Evolutionary conservation across 805 yeast genomes (phyloP).

Genomic region (Yamadazyma endophytica): DNA sequence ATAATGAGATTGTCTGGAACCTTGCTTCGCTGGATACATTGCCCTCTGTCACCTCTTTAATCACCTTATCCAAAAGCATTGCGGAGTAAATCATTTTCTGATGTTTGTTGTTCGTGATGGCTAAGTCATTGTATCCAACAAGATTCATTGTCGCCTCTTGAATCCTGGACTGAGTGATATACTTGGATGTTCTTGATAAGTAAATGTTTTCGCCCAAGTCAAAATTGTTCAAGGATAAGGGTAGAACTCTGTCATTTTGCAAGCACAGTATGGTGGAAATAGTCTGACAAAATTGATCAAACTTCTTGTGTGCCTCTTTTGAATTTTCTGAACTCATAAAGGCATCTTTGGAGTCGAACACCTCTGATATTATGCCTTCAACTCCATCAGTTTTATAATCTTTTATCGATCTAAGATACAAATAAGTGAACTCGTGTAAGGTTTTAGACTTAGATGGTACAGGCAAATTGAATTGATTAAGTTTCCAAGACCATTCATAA

Average conservation of each 20-base stretch:
- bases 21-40: constrained; percentile 8
- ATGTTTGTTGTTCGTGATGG: constrained; percentile 29
- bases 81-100: constrained; percentile 54
- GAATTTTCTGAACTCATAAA: constrained; percentile 9
- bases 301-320: constrained; percentile 13
- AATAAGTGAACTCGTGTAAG: constrained; percentile 49
- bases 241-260: too few species aligned
- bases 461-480: constrained; percentile 75
- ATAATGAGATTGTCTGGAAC: constrained; percentile 23
- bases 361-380: constrained; percentile 14
- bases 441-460: constrained; percentile 27
- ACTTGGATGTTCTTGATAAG: neutral
- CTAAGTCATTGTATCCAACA: constrained; percentile 37
- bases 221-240: too few species aligned
- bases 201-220: too few species aligned
- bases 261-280: neutral
- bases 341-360: constrained; percentile 11
- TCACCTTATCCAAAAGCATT: constrained; percentile 38
- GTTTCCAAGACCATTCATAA: constrained; percentile 72
- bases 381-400: too few species aligned
- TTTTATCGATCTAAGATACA: constrained; percentile 43
- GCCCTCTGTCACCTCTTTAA: constrained; percentile 14
- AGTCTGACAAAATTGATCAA: constrained; percentile 2
- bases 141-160: too few species aligned
- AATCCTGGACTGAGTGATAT: neutral